phyloP scores from a whole-genome alignment of 306 rosid species.

The Canavalia gladiata region DNA sequence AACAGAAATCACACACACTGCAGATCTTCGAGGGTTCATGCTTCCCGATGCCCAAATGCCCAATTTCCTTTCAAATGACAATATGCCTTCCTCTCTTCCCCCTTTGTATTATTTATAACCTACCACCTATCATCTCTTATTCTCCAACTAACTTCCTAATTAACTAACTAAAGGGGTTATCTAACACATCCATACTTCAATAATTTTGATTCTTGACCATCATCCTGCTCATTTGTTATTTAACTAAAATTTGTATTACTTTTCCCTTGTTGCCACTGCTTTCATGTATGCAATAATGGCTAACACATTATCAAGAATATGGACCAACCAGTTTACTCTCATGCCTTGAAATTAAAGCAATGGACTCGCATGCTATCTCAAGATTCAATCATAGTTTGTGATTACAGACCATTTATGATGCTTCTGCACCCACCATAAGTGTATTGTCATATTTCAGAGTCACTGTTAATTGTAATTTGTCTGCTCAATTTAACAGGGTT shows the following conservation, averaged over 20 bases:
- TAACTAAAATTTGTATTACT: constrained; percentile 11
- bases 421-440: not conserved
- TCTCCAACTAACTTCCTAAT: not conserved
- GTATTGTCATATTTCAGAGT: not conserved
- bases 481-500: constrained; percentile 62
- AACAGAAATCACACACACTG: not conserved
- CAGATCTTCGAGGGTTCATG: not conserved
- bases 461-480: constrained; percentile 37
- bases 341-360: constrained; percentile 30
- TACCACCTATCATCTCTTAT: not conserved
- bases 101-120: not conserved
- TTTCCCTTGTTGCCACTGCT: not conserved
- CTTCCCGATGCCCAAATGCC: not conserved
- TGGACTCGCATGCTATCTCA: constrained; percentile 5
- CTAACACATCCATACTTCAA: constrained; percentile 22
- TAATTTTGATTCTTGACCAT: constrained; percentile 25
- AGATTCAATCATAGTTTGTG: constrained; percentile 3
- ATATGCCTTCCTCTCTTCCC: not conserved
- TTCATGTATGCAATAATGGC: not conserved
- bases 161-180: not conserved
- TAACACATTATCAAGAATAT: not conserved
- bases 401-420: constrained; percentile 17
- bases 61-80: not conserved
- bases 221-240: not conserved
- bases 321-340: not conserved